Conservation (phyloP, 345 rosid species). For the Ailanthus altissimus region DNA sequence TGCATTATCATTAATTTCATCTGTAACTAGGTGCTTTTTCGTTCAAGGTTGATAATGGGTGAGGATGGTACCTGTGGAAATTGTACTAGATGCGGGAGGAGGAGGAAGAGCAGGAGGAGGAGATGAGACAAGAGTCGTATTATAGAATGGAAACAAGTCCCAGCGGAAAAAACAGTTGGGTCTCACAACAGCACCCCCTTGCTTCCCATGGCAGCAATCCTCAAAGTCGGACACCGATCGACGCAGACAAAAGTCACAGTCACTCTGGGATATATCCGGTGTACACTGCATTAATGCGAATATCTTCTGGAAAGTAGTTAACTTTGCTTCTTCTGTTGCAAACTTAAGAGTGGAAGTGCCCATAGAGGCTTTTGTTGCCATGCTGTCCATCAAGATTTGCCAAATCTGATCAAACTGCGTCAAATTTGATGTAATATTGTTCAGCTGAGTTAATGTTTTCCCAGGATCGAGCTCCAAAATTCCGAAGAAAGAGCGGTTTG, state of each 20-base stretch:
- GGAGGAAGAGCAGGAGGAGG: neutral
- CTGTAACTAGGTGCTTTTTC: too few relatives aligned
- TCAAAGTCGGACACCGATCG: neutral
- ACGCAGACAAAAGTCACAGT: constrained; percentile 19
- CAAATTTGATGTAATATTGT: neutral
- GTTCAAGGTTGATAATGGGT: too few relatives aligned
- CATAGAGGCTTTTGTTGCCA: constrained; percentile 16
- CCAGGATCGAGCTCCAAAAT: constrained; percentile 1
- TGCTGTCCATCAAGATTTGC: constrained; percentile 15
- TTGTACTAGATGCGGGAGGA: neutral
- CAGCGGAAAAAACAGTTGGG: neutral
- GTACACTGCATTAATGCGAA: constrained; percentile 31
- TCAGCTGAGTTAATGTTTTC: neutral
- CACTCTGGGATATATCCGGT: constrained; percentile 26
- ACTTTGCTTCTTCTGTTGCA: constrained; percentile 21
- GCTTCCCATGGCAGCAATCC: constrained; percentile 4
- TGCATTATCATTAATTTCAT: too few relatives aligned
- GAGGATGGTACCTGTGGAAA: too few relatives aligned
- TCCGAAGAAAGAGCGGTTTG: constrained; percentile 21
- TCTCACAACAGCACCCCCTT: neutral
- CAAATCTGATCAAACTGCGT: constrained; percentile 21
- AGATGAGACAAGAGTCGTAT: too few relatives aligned
- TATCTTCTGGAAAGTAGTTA: neutral
- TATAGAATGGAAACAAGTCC: neutral
- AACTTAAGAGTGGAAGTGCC: constrained; percentile 26